Evolutionary conservation across 768 basidiomycete species (phyloP), one percentile per base, ranked within the genome.

Genomic region (Termitomyces bulborhizus): DNA sequence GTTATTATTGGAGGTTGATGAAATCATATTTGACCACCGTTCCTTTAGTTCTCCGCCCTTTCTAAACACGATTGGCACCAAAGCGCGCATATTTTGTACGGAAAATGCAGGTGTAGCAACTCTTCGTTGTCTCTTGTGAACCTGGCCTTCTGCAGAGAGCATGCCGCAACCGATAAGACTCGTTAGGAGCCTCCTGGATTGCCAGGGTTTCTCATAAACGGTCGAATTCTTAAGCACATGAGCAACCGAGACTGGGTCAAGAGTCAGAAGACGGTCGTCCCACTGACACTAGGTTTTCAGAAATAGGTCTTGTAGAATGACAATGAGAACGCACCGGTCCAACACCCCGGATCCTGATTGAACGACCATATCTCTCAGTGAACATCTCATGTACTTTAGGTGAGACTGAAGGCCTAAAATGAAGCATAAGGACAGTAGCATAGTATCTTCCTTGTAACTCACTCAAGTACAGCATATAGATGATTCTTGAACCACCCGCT

Each of bases 141-240:
- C 73, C 26, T 78, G 74, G 1, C 90, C 89, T 65, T 92, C 90
- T 3, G 88, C 85, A 16, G 86, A 82, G 26, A 92, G 79, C 83
- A 91, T 83, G 2, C 89, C 93, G 53, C 83, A 83, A 0, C 93
- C 93, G 55, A 97, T 88, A 56, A 94, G 78, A 53, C 80, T 76
- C 15, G 83, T 81, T 36, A 97, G 89, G 43, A 90, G 70, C 45
- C 76, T 73, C 26, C 93, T 82, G 1, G 90, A 87, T 58, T 84
- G 83, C 80, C 82, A 86, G 9, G 93, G 91, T 66, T 96, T 96
- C 65, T 91, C 86, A 64, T 91, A 93, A 37, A 84, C 73, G 40
- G 77, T 74, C 13, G 83, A 76, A 54, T 91, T 80, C 62, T 86
- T 85, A 48, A 94, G 72, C 39, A 96, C 78, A 63, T 95, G 84